Percentiles rank a stretch among this genome's conserved stretches.
Conservation (phyloP, 176 grass and related monocot species). For the Poa pratensis region DNA sequence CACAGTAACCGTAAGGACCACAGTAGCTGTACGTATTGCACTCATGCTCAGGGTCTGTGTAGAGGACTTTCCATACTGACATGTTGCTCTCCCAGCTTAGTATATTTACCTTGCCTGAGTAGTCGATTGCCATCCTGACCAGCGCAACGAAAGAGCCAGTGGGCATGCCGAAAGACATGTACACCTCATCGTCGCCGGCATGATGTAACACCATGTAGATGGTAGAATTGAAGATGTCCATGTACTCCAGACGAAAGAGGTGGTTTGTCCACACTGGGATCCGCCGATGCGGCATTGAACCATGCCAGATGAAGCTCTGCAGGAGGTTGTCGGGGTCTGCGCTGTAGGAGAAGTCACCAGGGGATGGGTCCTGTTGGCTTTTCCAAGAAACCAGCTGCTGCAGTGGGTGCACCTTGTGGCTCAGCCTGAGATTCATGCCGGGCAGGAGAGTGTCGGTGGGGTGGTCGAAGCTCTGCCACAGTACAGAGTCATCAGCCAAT, state of each 20-base stretch:
- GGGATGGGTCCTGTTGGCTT: conserved; percentile 44
- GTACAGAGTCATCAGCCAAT: background rate
- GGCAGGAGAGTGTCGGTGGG: conserved; percentile 47
- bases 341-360: conserved; percentile 42
- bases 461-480: conserved; percentile 74
- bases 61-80: conserved; percentile 18
- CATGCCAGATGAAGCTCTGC: conserved; percentile 50
- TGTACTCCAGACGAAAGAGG: background rate
- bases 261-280: conserved; percentile 55
- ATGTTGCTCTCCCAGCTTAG: conserved; percentile 39
- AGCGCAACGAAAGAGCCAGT: background rate
- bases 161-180: conserved; percentile 44
- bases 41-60: conserved; percentile 26
- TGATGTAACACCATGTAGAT: conserved; percentile 28
- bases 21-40: conserved; percentile 45
- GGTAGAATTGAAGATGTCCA: background rate
- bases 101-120: conserved; percentile 46
- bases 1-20: conserved; percentile 54
- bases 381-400: conserved; percentile 53
- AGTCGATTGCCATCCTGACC: conserved; percentile 48
- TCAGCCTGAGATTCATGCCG: conserved; percentile 57
- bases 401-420: conserved; percentile 20
- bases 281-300: conserved; percentile 20
- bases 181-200: conserved; percentile 12
- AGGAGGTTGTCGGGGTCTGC: conserved; percentile 36